These are phyloP conservation scores for Cerioporus squamosus DNA, from an alignment of 1,284 basidiomycete genomes.

Conservation along the genomic window DNA sequence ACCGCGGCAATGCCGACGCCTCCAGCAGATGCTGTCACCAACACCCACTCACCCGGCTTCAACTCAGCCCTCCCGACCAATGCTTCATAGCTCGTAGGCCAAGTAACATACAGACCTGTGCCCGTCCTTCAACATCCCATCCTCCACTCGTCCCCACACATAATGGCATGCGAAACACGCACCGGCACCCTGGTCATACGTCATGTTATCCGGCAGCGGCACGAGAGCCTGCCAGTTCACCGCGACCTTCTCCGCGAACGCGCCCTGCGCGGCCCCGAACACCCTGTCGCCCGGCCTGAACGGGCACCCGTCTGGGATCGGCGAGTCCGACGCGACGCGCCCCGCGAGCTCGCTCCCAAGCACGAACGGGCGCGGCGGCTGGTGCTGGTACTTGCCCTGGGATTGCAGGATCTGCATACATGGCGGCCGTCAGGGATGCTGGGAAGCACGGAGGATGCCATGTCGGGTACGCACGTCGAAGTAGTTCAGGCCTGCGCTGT, in stretches of 20 bases:
- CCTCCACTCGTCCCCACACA: too few species aligned
- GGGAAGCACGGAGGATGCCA: background rate
- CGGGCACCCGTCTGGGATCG: constrained; percentile 82
- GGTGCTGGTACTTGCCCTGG: constrained; percentile 87
- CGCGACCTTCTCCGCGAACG: constrained; percentile 77
- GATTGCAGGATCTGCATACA: constrained; percentile 74
- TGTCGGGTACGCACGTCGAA: constrained; percentile 62
- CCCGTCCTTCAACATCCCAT: background rate
- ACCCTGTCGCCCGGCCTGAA: constrained; percentile 88
- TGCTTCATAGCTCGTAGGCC: constrained; percentile 90
- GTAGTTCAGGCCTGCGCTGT: constrained; percentile 79
- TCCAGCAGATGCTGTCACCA: constrained; percentile 89
- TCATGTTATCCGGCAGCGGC: constrained; percentile 67
- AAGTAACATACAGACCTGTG: constrained; percentile 77
- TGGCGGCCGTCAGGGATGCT: background rate
- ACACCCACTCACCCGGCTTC: constrained; percentile 84
- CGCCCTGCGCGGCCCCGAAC: constrained; percentile 86
- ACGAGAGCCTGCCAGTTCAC: constrained; percentile 53
- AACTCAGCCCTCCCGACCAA: constrained; percentile 84
- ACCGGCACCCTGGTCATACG: constrained; percentile 70
- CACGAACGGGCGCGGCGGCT: constrained; percentile 84
- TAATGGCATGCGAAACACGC: constrained; percentile 24
- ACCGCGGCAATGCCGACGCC: constrained; percentile 93
- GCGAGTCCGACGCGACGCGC: constrained; percentile 71
- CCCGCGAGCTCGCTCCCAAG: constrained; percentile 91